Evolutionary conservation across 768 basidiomycete genomes (phyloP).

Genomic region (Trametes gibbosa): DNA sequence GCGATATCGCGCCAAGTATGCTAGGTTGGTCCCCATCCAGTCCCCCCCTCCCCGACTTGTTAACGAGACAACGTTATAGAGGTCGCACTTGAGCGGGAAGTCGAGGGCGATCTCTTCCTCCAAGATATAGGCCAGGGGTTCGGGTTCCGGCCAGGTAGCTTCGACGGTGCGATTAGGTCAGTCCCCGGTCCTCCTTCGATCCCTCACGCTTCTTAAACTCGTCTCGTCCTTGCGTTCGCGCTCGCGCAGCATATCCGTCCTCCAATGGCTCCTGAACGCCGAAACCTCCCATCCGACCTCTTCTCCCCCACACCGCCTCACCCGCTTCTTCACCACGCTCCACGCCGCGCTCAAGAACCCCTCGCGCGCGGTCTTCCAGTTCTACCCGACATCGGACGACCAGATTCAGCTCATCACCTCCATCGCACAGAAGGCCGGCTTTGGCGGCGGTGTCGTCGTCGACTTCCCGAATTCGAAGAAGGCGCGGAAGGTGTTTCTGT

Average conservation of each 20-base stretch:
- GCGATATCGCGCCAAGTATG: constrained; percentile 97
- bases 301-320: constrained; percentile 81
- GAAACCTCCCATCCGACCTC: constrained; percentile 89
- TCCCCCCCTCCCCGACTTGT: no score
- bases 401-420: constrained; percentile 94
- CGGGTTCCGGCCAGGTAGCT: constrained; percentile 93
- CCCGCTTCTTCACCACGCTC: constrained; percentile 89
- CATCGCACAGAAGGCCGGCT: constrained; percentile 90
- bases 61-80: constrained; percentile 52
- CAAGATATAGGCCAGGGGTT: constrained; percentile 99
- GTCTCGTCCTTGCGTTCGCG: not conserved
- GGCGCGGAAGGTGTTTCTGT: constrained; percentile 91
- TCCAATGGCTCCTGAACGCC: constrained; percentile 98
- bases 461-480: constrained; percentile 98
- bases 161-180: constrained; percentile 96
- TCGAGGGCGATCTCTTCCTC: constrained; percentile 93
- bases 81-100: constrained; percentile 92
- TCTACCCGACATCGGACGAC: constrained; percentile 96
- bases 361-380: constrained; percentile 84
- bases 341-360: constrained; percentile 85
- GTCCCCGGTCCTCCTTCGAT: constrained; percentile 17
- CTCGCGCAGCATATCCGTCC: constrained; percentile 80
- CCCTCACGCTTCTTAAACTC: not conserved
- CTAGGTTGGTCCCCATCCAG: constrained; percentile 56
- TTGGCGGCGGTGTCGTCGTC: constrained; percentile 93